phyloP scores from a whole-genome alignment of 352 stramenopile genomes.

The Phytophthora pseudosyringae region DNA sequence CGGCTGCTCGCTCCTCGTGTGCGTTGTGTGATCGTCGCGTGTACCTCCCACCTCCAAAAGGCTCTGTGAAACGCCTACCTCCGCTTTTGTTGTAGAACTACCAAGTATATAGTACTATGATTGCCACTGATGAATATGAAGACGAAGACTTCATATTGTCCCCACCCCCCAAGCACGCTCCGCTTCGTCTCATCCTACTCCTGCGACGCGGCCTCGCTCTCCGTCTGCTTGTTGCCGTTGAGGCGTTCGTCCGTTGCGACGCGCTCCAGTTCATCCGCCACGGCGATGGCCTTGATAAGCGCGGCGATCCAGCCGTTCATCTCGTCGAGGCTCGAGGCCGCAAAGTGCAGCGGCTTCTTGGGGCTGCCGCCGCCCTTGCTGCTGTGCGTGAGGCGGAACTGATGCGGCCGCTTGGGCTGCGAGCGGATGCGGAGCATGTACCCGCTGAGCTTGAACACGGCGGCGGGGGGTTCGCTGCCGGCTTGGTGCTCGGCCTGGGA shows the following conservation, averaged over 20 bases:
- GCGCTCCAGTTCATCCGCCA: slow-evolving; percentile 58
- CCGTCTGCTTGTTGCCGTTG: slow-evolving; percentile 6
- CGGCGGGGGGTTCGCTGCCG: slow-evolving; percentile 50
- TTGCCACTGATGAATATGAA: slow-evolving; percentile 46
- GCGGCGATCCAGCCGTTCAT: slow-evolving; percentile 75
- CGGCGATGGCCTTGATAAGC: slow-evolving; percentile 68
- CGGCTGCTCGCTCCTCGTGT: slow-evolving; percentile 12
- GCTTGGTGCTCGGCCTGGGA: slow-evolving; percentile 49
- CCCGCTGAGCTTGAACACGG: slow-evolving; percentile 74
- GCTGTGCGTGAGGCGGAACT: slow-evolving; percentile 63
- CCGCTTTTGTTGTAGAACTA: slow-evolving; percentile 60
- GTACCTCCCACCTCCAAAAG: slow-evolving; percentile 34
- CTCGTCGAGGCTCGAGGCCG: slow-evolving; percentile 60
- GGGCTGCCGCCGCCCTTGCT: slow-evolving; percentile 32
- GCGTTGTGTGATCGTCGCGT: slow-evolving; percentile 36
- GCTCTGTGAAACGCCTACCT: slow-evolving; percentile 9
- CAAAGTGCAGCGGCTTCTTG: slow-evolving; percentile 70
- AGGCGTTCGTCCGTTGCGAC: slow-evolving; percentile 20
- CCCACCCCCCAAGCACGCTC: not conserved
- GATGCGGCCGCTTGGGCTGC: slow-evolving; percentile 69
- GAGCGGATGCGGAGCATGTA: slow-evolving; percentile 73
- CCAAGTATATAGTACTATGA: slow-evolving; percentile 52
- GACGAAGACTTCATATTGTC: slow-evolving; percentile 36
- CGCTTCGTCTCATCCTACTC: not conserved
- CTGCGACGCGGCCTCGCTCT: slow-evolving; percentile 9